These are phyloP conservation scores for Hypoxylon sp. DNA, from an alignment of 2,329 filamentous ascomycete species.

Conservation along the genomic window DNA sequence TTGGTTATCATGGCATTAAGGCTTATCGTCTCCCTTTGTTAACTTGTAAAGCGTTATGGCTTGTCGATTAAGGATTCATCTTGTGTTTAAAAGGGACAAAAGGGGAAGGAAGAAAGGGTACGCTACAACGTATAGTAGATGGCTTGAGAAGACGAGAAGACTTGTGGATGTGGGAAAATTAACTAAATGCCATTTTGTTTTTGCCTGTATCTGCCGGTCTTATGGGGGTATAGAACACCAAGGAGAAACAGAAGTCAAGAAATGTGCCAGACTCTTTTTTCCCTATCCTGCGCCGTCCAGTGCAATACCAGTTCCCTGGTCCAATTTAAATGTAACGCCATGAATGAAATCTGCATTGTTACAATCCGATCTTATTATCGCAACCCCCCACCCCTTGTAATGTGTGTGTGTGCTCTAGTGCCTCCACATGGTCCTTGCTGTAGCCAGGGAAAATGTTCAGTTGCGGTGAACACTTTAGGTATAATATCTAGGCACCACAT, in stretches of 20 bases:
- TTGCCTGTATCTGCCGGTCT: slow-evolving; percentile 42
- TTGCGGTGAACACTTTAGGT: background rate
- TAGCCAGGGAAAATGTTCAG: slow-evolving; percentile 1
- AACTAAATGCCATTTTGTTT: slow-evolving; percentile 37
- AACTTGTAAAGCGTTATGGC: background rate
- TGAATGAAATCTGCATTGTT: slow-evolving; percentile 14
- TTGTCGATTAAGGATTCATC: too few species aligned
- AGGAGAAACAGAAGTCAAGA: slow-evolving; percentile 35
- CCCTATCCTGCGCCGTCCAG: slow-evolving; percentile 44
- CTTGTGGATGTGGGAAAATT: slow-evolving; percentile 2
- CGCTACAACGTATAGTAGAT: background rate
- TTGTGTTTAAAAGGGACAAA: background rate
- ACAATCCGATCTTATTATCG: slow-evolving; percentile 5
- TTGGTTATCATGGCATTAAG: background rate
- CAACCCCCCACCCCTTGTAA: slow-evolving; percentile 3
- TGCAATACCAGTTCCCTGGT: slow-evolving; percentile 41
- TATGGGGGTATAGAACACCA: slow-evolving; percentile 43
- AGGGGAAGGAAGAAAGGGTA: background rate
- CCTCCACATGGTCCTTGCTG: background rate
- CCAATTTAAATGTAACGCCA: slow-evolving; percentile 34
- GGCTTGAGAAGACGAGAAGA: background rate
- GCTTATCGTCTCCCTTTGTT: background rate
- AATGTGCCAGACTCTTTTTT: slow-evolving; percentile 33
- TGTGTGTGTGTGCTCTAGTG: background rate
- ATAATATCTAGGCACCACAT: background rate